Conservation (phyloP, 2,329 filamentous ascomycete species). For the Cladosporium phlei region DNA sequence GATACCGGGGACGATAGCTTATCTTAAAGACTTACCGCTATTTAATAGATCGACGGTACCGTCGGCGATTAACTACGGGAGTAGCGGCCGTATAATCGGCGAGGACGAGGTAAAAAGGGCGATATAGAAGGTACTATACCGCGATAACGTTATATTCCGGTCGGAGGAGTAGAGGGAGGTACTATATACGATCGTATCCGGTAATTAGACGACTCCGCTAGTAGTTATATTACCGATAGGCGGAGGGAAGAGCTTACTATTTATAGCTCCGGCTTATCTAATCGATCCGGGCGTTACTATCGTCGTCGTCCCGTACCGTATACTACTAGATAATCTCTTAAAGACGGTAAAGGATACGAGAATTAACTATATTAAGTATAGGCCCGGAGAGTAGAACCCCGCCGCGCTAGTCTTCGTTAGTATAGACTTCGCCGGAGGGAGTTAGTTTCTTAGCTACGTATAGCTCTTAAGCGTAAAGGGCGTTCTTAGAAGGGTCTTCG, state of each 20-base stretch:
- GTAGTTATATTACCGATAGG: slow-evolving; percentile 21
- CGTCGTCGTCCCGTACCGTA: neutral
- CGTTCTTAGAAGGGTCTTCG: slow-evolving; percentile 17
- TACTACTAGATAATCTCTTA: neutral
- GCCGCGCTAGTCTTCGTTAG: neutral
- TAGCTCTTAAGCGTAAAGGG: slow-evolving; percentile 15
- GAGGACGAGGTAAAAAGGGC: neutral
- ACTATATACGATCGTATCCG: neutral
- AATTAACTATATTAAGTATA: neutral
- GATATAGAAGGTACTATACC: neutral
- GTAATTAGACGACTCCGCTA: slow-evolving; percentile 17
- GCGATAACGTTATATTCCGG: neutral
- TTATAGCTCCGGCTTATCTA: slow-evolving; percentile 20
- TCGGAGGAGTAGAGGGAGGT: neutral
- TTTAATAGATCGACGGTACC: neutral
- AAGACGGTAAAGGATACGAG: neutral
- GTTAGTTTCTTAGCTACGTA: slow-evolving; percentile 2
- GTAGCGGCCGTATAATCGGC: neutral
- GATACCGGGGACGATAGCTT: neutral
- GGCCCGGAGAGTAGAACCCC: neutral
- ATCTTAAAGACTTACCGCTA: neutral
- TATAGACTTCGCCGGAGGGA: neutral
- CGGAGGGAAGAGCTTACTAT: slow-evolving; percentile 26
- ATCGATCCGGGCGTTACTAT: slow-evolving; percentile 17
- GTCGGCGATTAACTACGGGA: neutral